phyloP scores from a whole-genome alignment of 352 stramenopile species.

The Phytophthora uliginosa region DNA sequence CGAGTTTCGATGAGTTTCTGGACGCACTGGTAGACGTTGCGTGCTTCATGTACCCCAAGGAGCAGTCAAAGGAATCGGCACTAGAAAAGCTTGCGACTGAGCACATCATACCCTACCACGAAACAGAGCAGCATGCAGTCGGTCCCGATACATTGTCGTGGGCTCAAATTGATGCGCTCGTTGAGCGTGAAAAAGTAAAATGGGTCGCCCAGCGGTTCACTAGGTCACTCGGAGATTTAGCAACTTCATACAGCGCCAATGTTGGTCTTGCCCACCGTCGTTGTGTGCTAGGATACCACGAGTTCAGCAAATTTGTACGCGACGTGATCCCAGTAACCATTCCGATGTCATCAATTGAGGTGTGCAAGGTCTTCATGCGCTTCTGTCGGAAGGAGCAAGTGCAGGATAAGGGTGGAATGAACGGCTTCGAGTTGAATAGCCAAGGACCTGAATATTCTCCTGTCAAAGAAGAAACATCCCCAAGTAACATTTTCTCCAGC shows the following conservation, averaged over 20 bases:
- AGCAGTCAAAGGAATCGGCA: conserved; percentile 39
- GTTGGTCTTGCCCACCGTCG: conserved; percentile 35
- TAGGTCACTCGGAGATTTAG: conserved; percentile 52
- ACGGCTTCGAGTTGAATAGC: not conserved
- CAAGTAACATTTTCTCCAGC: conserved; percentile 10
- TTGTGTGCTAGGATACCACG: conserved; percentile 56
- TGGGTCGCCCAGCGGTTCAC: conserved; percentile 51
- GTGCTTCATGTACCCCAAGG: conserved; percentile 47
- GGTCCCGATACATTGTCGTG: conserved; percentile 38
- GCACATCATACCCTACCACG: conserved; percentile 53
- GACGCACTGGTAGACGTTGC: conserved; percentile 68
- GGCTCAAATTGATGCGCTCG: conserved; percentile 50
- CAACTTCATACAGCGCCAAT: conserved; percentile 58
- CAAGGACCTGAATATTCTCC: conserved; percentile 25
- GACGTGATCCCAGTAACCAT: conserved; percentile 59
- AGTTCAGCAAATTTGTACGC: conserved; percentile 61
- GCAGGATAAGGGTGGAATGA: not conserved
- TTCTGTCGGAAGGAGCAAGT: conserved; percentile 49
- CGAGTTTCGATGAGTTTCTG: conserved; percentile 68
- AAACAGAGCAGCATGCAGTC: conserved; percentile 33
- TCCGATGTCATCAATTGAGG: conserved; percentile 47
- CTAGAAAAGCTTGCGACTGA: conserved; percentile 50
- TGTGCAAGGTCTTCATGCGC: conserved; percentile 70
- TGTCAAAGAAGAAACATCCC: conserved; percentile 15
- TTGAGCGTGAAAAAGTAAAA: conserved; percentile 35